Base-by-base conservation (phyloP, 2,329 filamentous ascomycete genomes). In the Alternaria alternata region DNA sequence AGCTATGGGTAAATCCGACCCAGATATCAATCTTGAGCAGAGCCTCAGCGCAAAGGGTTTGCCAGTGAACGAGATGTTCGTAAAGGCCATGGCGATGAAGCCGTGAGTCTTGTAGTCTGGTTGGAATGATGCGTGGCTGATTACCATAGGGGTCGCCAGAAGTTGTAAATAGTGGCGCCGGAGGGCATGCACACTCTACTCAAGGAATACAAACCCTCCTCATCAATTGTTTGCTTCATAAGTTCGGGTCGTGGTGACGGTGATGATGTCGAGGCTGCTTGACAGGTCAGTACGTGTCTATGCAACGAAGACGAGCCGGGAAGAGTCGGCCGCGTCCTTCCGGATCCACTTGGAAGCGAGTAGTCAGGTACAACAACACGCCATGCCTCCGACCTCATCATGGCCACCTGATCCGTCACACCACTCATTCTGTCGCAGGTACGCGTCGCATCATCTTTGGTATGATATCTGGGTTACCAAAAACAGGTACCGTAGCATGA, bases 1-100 rank as follows among this genome's bases (percentile, higher is more conserved):
- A 14, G 82, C 83, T 1, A 92, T 92, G 87, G 73, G 73, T n/a
- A 77, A 78, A 7, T 76, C 88, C 9, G 86, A 88, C 62, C 82
- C 85, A 0, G 76, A 77, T 0, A 79, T 85, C 3, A 73, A 71
- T 55, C 26, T 74, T 42, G 69, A 74, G 41, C 65, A 64, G 36
- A 64, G 64, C 4, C 64, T 72, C 44, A 75, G 69, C 61, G 74
- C 66, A 14, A 68, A 73, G 55, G 73, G 73, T 18, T 74, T 73
- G 5, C 55, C 51, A 32, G 6, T 61, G 24, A 39, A 69, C 3
- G 67, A 69, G 58, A 20, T 55, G 7, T 70, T 71, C 57, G 63
- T 26, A 11, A 70, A 67, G 58, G 66, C 66, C 42, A 67, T 70
- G 66, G 68, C 60, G 26, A 55, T 59, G 34, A 74, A 71, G 64